Conservation (phyloP, 2,329 filamentous ascomycete species). For the Penicillium sp. region DNA sequence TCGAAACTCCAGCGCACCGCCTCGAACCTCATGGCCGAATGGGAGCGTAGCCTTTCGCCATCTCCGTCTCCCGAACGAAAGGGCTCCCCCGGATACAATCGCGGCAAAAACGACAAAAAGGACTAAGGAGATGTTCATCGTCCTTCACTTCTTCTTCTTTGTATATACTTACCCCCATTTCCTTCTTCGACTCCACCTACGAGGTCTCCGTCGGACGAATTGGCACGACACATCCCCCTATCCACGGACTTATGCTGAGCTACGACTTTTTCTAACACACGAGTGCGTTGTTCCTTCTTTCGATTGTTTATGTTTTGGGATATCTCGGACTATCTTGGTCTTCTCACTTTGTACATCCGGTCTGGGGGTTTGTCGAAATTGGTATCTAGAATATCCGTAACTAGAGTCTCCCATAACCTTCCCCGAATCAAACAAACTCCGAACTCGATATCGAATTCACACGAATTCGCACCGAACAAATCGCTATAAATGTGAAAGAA, state of each 20-base stretch:
- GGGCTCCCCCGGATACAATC: conserved; percentile 19
- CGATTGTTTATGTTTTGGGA: conserved; percentile 13
- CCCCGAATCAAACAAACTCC: background rate
- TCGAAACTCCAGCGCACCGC: conserved; percentile 80
- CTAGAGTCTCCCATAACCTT: background rate
- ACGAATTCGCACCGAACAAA: background rate
- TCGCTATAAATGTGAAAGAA: background rate
- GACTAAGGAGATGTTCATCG: conserved; percentile 28
- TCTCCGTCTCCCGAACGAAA: conserved; percentile 39
- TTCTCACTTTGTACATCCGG: background rate
- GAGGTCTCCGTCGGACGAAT: conserved; percentile 25
- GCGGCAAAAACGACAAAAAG: conserved; percentile 37
- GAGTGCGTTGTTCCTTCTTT: conserved; percentile 33
- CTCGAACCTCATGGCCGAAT: conserved; percentile 85
- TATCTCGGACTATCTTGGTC: background rate
- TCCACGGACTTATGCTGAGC: conserved; percentile 38
- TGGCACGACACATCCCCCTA: conserved; percentile 26
- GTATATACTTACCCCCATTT: conserved; percentile 27
- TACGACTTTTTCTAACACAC: conserved; percentile 37
- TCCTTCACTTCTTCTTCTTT: conserved; percentile 19
- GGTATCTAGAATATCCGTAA: conserved; percentile 4
- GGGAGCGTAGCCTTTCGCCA: conserved; percentile 76
- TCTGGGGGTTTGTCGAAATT: background rate
- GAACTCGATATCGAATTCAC: background rate
- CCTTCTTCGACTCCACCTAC: conserved; percentile 23